Conservation (phyloP, 2,329 filamentous ascomycete species). For the Plenodomus biglobosus region DNA sequence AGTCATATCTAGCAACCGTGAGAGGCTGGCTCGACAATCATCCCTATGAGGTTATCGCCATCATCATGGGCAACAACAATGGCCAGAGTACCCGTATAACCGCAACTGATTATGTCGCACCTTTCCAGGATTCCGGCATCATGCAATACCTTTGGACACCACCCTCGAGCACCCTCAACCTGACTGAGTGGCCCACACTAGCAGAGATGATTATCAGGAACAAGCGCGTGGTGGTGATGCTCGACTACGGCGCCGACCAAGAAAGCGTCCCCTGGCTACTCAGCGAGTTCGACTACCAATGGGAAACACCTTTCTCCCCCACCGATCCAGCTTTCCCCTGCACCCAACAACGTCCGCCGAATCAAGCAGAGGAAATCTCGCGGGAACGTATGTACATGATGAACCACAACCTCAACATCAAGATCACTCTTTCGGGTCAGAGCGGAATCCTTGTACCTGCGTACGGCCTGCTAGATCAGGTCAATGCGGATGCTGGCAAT, state of each 20-base stretch:
- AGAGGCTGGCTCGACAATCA: constrained; percentile 71
- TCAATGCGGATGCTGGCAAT: constrained; percentile 35
- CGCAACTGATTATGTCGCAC: constrained; percentile 64
- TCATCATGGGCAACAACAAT: constrained; percentile 79
- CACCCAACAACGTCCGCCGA: constrained; percentile 72
- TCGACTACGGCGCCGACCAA: constrained; percentile 65
- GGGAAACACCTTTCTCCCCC: constrained; percentile 87
- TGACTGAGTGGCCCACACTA: constrained; percentile 82
- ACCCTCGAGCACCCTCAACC: constrained; percentile 66
- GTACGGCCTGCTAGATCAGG: constrained; percentile 27
- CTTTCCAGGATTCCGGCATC: constrained; percentile 72
- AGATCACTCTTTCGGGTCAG: constrained; percentile 24
- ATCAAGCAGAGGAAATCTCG: constrained; percentile 55
- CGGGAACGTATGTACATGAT: constrained; percentile 72
- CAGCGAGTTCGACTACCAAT: constrained; percentile 84
- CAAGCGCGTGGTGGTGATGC: constrained; percentile 38
- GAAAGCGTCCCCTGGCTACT: constrained; percentile 77
- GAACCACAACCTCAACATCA: constrained; percentile 88
- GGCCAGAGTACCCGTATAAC: constrained; percentile 55
- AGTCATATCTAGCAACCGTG: constrained; percentile 70
- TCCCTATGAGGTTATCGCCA: constrained; percentile 84
- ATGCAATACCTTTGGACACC: constrained; percentile 73
- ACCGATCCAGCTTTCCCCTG: constrained; percentile 72
- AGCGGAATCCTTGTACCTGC: constrained; percentile 50
- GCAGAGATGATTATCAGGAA: constrained; percentile 54